Evolutionary conservation across 257 asterid species (phyloP).

Genomic region (Verbena officinalis): DNA sequence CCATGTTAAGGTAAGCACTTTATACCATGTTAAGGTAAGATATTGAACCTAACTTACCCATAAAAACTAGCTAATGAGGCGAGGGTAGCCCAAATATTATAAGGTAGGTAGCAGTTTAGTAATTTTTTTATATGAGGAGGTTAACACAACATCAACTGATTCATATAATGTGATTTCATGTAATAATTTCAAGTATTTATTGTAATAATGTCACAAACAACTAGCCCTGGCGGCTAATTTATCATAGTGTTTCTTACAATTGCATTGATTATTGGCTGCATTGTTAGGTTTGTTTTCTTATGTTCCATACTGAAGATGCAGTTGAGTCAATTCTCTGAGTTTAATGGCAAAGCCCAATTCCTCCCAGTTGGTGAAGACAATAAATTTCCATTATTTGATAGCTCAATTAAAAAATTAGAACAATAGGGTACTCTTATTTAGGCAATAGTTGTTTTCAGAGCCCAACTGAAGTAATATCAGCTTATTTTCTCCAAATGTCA

Average conservation of each 20-base stretch:
- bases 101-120: no score
- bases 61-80: no score
- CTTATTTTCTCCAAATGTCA: conserved; percentile 20
- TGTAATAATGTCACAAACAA: not conserved
- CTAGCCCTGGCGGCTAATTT: not conserved
- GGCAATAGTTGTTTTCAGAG: not conserved
- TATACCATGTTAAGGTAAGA: no score
- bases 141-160: no score
- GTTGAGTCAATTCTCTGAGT: conserved; percentile 29
- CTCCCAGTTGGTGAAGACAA: conserved; percentile 35
- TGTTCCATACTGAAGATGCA: conserved; percentile 25
- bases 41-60: no score
- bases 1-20: no score
- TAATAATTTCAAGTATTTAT: not conserved
- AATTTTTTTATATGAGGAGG: no score
- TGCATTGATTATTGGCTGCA: conserved; percentile 15
- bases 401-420: not conserved
- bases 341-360: conserved; percentile 31
- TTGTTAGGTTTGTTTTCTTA: not conserved
- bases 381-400: conserved; percentile 18
- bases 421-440: not conserved
- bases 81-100: no score
- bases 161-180: no score
- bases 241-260: not conserved
- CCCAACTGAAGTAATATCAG: conserved; percentile 10